Base-by-base conservation (phyloP, 768 basidiomycete genomes). In the Mrakia hoshinonis region DNA sequence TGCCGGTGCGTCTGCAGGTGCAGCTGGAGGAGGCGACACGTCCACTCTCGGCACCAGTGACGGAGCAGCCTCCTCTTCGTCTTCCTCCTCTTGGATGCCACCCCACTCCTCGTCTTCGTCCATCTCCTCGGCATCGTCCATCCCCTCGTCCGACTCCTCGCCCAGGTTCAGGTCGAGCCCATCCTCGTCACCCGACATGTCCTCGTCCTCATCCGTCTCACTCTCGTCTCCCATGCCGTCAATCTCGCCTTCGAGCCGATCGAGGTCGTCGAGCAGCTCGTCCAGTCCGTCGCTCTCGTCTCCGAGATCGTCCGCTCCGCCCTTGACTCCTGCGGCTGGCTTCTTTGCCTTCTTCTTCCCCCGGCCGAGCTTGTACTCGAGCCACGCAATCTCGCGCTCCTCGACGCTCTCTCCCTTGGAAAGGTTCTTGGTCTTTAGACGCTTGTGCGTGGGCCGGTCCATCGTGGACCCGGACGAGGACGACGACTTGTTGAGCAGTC, bases 191-290 rank as follows among this genome's bases (percentile, higher is more conserved):
- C 36, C 54, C n/a, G 69, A 63, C 46, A 71, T 43, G 1, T 38
- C 62, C 48, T 48, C 64, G 31, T 24, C 22, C 60, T 67, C 70
- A 15, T 67, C 66, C 20, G 58, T 64, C n/a, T 43, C 47, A 10
- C 46, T 39, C 9, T 65, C 51, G 3, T 22, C 47, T 18, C 12
- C 46, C 54, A 60, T 68, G 48, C 60, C 61, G 11, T 31, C n/a
- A 31, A 24, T 48, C 52, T 52, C 51, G 12, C 48, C 64, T 36
- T 73, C 72, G 22, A 73, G 29, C 22, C 72, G 67, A 61, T 73
- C 72, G n/a, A 73, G 29, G 52, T 73, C 72, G 48, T 63, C 67
- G 36, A 73, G 46, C 51, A 73, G 24, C n/a, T 73, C 72, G 29
- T 73, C 72, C 49, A 73, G 39, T 1, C 72, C 72, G 26, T 73